Base-by-base conservation (phyloP, 768 basidiomycete species). In the Kwoniella pini region DNA sequence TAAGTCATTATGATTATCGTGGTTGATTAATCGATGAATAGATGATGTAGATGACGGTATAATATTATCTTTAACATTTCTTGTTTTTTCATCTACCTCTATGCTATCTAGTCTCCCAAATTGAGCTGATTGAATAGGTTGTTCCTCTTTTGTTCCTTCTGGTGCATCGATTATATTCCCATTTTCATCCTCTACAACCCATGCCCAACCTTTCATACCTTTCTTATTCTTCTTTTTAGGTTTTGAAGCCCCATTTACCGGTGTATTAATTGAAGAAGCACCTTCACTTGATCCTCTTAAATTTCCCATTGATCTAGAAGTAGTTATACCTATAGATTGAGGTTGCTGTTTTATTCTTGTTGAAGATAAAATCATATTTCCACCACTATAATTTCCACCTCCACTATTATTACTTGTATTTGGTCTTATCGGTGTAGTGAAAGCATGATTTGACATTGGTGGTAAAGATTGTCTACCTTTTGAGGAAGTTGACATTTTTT, bases 141-240 rank as follows among this genome's bases (percentile, higher is more conserved):
- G 31, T 15, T 44, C 40, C 9, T 24, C 38, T 3, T 44, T 54
- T 21, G 43, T 49, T 22, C 36, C 52, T 27, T 63, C 65, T 6
- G 45, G 49, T 3, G 45, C 52, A 44, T 67, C 65, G 10, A 63
- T 24, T n/a, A 63, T 54, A 52, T 67, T 67, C 22, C 65, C 65
- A 60, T 62, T 51, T 19, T 61, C 65, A 60, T 67, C 65, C 33
- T 64, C 51, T 7, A 60, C 53, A 21, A 67, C 65, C 46, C 62
- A 52, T 17, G 62, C 65, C 52, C 57, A 67, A 22, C 65, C 65
- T 57, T 63, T 67, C 65, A 62, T 63, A 33, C 65, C 61, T n/a
- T 60, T 62, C 49, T 57, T 58, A 30, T 55, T 67, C 50, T 50
- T 55, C 54, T 67, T 67, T 49, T 60, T 60, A 0, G 54, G 28